Evolutionary conservation across 2,329 filamentous ascomycete species (phyloP).

Genomic region (Aspergillus hortae): DNA sequence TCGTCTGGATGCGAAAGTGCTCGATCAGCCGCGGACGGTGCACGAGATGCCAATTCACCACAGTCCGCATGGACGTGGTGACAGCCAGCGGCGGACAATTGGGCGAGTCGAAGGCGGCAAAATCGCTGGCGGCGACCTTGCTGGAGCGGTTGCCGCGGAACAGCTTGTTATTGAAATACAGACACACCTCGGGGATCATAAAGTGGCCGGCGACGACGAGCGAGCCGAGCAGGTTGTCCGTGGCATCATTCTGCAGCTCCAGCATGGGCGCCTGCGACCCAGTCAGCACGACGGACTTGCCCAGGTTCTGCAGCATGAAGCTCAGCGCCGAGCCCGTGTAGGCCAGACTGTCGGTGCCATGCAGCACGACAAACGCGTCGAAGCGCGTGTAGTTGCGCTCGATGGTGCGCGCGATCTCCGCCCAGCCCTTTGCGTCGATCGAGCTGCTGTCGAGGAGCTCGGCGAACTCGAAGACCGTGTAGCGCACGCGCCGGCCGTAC

Average conservation of each 20-base stretch:
- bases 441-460: constrained; percentile 85
- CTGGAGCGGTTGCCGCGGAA: constrained; percentile 85
- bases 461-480: constrained; percentile 78
- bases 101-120: constrained; percentile 84
- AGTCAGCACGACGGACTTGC: constrained; percentile 86
- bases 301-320: constrained; percentile 88
- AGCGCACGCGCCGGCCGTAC: constrained; percentile 77
- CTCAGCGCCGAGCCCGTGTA: constrained; percentile 88
- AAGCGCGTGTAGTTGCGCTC: constrained; percentile 82
- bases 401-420: constrained; percentile 75
- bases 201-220: constrained; percentile 90
- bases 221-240: constrained; percentile 83
- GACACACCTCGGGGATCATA: constrained; percentile 85
- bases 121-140: constrained; percentile 82
- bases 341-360: constrained; percentile 84
- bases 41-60: constrained; percentile 76
- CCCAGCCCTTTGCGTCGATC: constrained; percentile 82
- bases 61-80: constrained; percentile 75
- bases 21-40: constrained; percentile 70
- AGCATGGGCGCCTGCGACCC: constrained; percentile 83
- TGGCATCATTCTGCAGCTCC: constrained; percentile 83
- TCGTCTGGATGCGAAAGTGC: constrained; percentile 69
- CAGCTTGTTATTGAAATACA: constrained; percentile 90
- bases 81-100: constrained; percentile 78
- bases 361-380: constrained; percentile 86